Conservation (phyloP, 306 rosid species). For the Prunus mongolica region DNA sequence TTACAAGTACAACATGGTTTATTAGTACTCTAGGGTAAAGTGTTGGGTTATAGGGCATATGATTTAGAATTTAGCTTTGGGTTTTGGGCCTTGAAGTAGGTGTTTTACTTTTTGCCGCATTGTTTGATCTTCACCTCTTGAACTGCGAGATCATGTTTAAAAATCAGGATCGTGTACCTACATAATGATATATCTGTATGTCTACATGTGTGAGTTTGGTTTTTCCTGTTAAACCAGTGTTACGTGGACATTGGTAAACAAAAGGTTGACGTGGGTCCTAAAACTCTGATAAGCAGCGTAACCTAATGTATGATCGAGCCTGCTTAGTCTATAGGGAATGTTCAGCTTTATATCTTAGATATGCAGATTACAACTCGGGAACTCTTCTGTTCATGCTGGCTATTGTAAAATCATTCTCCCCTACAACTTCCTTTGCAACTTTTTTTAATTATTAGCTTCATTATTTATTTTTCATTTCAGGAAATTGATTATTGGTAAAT, state of each 20-base stretch:
- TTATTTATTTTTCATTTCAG: background rate
- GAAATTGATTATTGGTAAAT: background rate
- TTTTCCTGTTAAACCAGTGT: background rate
- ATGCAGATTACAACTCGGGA: background rate
- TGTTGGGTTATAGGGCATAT: background rate
- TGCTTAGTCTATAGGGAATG: too few relatives aligned
- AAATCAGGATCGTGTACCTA: background rate
- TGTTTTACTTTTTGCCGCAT: background rate
- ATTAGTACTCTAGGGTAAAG: background rate
- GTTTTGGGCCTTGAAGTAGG: background rate
- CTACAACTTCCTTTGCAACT: background rate
- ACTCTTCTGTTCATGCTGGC: background rate
- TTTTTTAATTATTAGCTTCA: background rate
- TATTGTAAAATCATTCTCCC: background rate
- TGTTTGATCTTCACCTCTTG: background rate
- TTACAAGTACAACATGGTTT: too few relatives aligned
- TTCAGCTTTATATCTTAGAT: too few relatives aligned
- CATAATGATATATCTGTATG: background rate
- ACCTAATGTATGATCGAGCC: background rate
- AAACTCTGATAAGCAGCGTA: background rate
- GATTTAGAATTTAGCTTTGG: background rate
- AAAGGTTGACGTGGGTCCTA: too few relatives aligned
- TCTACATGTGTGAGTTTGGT: background rate
- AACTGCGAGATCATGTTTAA: background rate
- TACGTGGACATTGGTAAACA: background rate